Evolutionary conservation across 495 filamentous ascomycete species (phyloP).

Genomic region (Bacidia gigantensis): DNA sequence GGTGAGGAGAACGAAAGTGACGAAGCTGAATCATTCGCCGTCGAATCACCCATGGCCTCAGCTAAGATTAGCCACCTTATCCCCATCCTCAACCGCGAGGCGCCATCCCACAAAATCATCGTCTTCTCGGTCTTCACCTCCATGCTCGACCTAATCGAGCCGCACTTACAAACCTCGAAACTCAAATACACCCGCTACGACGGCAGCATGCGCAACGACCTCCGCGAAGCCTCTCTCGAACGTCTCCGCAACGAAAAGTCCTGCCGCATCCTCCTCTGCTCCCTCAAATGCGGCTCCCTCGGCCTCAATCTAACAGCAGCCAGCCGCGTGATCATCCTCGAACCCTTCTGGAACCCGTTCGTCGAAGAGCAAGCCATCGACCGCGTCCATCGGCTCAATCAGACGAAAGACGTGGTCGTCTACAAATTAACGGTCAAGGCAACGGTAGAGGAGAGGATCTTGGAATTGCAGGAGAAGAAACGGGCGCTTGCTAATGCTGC

Average conservation of each 20-base stretch:
- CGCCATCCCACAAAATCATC: slow-evolving; percentile 75
- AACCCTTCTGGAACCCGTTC: slow-evolving; percentile 99
- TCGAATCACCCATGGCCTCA: slow-evolving; percentile 46
- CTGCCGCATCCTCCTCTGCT: slow-evolving; percentile 74
- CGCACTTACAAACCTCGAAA: slow-evolving; percentile 61
- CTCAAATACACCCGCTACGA: slow-evolving; percentile 82
- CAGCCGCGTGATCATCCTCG: slow-evolving; percentile 82
- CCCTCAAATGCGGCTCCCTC: slow-evolving; percentile 80
- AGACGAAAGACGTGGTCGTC: slow-evolving; percentile 84
- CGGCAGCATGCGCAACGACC: slow-evolving; percentile 88
- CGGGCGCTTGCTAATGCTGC: slow-evolving; percentile 70
- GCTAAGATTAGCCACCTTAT: slow-evolving; percentile 84
- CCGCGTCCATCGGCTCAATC: slow-evolving; percentile 89
- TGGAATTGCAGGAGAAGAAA: slow-evolving; percentile 87
- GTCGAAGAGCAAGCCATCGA: slow-evolving; percentile 98
- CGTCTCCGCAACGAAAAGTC: slow-evolving; percentile 57
- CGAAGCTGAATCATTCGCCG: slow-evolving; percentile 36
- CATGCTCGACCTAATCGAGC: slow-evolving; percentile 94
- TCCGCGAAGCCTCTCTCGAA: slow-evolving; percentile 71
- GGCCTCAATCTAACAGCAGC: slow-evolving; percentile 92
- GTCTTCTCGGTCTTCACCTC: slow-evolving; percentile 96
- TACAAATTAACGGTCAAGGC: slow-evolving; percentile 78
- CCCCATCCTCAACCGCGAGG: slow-evolving; percentile 65
- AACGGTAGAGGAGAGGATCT: slow-evolving; percentile 83
- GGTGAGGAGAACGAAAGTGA: slow-evolving; percentile 25